Percentiles rank a stretch among this genome's conserved stretches.
Evolutionary conservation across 768 basidiomycete species (phyloP).

Genomic region (Pulveroboletus sp.): DNA sequence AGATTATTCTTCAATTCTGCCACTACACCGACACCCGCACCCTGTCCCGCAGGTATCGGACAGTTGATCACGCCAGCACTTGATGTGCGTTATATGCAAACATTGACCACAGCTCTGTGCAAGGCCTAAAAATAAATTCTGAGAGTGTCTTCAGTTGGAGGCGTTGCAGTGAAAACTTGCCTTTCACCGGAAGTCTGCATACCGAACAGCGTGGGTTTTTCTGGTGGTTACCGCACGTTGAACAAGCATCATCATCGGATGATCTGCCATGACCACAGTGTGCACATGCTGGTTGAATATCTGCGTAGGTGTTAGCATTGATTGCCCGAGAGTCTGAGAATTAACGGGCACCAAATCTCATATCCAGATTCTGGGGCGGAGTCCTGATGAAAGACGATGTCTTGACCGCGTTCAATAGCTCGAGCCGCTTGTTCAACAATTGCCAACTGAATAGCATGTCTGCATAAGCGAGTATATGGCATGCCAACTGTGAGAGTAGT

Average conservation of each 20-base stretch:
- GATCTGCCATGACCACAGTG: slow-evolving; percentile 37
- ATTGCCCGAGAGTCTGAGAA: neutral
- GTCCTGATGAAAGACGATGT: slow-evolving; percentile 22
- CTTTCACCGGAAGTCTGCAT: slow-evolving; percentile 73
- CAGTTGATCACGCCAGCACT: slow-evolving; percentile 48
- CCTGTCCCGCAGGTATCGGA: slow-evolving; percentile 59
- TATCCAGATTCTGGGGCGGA: slow-evolving; percentile 27
- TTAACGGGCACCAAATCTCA: slow-evolving; percentile 32
- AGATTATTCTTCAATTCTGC: neutral
- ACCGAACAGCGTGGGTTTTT: slow-evolving; percentile 57
- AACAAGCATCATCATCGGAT: slow-evolving; percentile 37
- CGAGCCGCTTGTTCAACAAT: slow-evolving; percentile 62
- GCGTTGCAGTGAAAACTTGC: slow-evolving; percentile 31
- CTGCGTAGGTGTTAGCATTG: slow-evolving; percentile 26
- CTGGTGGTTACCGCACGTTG: slow-evolving; percentile 39
- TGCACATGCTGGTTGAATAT: slow-evolving; percentile 45
- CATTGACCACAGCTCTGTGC: slow-evolving; percentile 59
- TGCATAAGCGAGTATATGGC: slow-evolving; percentile 67
- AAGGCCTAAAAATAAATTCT: slow-evolving; percentile 40
- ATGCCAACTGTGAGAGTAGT: slow-evolving; percentile 39
- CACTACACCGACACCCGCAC: slow-evolving; percentile 59
- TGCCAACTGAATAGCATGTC: slow-evolving; percentile 75
- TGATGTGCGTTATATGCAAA: slow-evolving; percentile 60
- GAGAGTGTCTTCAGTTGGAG: neutral
- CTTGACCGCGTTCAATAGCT: slow-evolving; percentile 64